phyloP scores from a whole-genome alignment of 2,329 filamentous ascomycete species.

The Cladosporium colombiae region DNA sequence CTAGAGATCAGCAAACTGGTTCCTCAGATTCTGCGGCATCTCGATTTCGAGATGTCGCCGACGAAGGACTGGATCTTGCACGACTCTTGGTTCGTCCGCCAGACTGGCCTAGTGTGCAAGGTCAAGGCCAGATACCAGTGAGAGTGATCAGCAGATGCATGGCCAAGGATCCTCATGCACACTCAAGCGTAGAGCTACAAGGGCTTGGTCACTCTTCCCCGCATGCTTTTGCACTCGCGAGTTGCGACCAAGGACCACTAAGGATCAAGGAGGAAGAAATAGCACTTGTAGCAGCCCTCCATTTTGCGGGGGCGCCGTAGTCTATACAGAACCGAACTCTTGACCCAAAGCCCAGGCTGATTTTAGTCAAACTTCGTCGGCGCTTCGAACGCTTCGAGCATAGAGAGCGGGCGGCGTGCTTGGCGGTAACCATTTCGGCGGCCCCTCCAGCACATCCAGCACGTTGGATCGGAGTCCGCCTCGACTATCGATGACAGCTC shows the following conservation, averaged over 20 bases:
- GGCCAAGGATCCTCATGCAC: constrained; percentile 14
- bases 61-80: constrained; percentile 27
- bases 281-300: neutral
- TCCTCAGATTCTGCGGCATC: constrained; percentile 31
- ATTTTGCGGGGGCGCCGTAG: neutral
- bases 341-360: neutral
- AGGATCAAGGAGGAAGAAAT: neutral
- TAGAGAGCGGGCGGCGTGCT: constrained; percentile 4
- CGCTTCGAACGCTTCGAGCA: constrained; percentile 1
- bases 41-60: constrained; percentile 29
- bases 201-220: constrained; percentile 15
- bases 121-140: constrained; percentile 24
- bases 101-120: constrained; percentile 30
- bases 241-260: neutral
- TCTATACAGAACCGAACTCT: neutral
- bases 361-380: neutral
- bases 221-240: constrained; percentile 1
- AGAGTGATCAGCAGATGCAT: constrained; percentile 12
- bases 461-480: constrained; percentile 1
- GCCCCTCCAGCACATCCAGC: neutral
- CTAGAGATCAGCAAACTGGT: constrained; percentile 37
- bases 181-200: neutral
- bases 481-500: constrained; percentile 13
- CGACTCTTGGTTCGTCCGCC: constrained; percentile 29
- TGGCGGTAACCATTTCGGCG: constrained; percentile 1